Evolutionary conservation across 768 basidiomycete genomes (phyloP).

Genomic region (Amylocystis lapponica): DNA sequence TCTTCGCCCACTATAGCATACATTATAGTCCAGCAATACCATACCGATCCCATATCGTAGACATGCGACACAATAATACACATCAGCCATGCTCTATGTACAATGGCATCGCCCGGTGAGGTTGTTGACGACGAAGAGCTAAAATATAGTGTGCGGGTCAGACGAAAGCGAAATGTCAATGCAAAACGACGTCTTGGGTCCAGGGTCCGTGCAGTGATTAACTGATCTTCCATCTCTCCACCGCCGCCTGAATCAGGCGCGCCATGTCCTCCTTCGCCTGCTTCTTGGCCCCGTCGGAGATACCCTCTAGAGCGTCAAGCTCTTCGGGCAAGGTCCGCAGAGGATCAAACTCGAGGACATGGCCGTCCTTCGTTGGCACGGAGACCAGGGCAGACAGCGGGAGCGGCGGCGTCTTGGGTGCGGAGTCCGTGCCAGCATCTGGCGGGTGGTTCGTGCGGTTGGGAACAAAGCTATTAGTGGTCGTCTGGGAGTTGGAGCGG

Average conservation of each 20-base stretch:
- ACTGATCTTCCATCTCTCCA: slow-evolving; percentile 70
- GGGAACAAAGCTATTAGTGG: slow-evolving; percentile 4
- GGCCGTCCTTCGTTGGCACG: slow-evolving; percentile 77
- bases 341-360: slow-evolving; percentile 82
- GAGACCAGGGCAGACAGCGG: slow-evolving; percentile 56
- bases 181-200: neutral
- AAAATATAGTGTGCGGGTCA: neutral
- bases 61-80: slow-evolving; percentile 1
- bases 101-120: neutral
- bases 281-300: slow-evolving; percentile 78
- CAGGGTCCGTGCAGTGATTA: neutral
- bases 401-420: slow-evolving; percentile 6
- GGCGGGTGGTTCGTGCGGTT: slow-evolving; percentile 7
- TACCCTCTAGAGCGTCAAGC: slow-evolving; percentile 71
- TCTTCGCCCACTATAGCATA: too few species aligned
- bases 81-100: slow-evolving; percentile 1
- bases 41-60: neutral
- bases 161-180: neutral
- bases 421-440: slow-evolving; percentile 3
- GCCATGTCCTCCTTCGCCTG: slow-evolving; percentile 75
- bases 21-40: neutral
- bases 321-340: slow-evolving; percentile 65
- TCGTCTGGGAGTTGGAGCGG: slow-evolving; percentile 16
- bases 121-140: neutral
- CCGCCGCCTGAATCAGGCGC: slow-evolving; percentile 61